Conservation (phyloP, 352 stramenopile species). For the Elongisporangium prolatum region DNA sequence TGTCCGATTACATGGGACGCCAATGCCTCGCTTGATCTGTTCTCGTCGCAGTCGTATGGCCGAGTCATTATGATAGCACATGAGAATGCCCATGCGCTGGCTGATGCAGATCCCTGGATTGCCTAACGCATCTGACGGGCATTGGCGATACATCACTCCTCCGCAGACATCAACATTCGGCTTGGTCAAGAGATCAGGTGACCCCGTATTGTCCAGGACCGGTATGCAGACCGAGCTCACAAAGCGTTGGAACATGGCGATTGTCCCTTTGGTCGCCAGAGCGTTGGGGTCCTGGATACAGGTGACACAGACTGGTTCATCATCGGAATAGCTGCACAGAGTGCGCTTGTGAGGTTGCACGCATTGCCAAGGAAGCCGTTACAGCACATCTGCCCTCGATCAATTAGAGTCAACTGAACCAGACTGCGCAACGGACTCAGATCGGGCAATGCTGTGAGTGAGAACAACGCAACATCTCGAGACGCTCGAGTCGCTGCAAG, state of each 20-base stretch:
- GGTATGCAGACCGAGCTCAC: conserved; percentile 9
- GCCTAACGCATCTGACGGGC: background rate
- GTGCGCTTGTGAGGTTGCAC: conserved; percentile 20
- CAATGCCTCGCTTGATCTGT: conserved; percentile 19
- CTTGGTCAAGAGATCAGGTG: background rate
- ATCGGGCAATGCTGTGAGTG: conserved; percentile 12
- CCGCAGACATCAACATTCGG: conserved; percentile 3
- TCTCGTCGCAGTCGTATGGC: conserved; percentile 16
- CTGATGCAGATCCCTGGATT: conserved; percentile 31
- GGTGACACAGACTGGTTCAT: background rate
- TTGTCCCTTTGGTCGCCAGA: conserved; percentile 4
- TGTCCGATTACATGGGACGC: conserved; percentile 9
- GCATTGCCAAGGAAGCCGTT: conserved; percentile 22
- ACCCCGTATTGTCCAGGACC: background rate
- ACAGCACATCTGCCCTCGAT: conserved; percentile 15
- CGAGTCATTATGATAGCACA: conserved; percentile 18
- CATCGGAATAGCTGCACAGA: conserved; percentile 3
- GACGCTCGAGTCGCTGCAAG: conserved; percentile 14
- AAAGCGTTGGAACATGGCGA: conserved; percentile 13
- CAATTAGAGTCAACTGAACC: conserved; percentile 11
- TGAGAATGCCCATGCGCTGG: conserved; percentile 20
- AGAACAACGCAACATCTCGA: conserved; percentile 13
- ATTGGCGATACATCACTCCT: conserved; percentile 29
- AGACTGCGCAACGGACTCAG: conserved; percentile 16
- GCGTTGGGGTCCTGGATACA: conserved; percentile 2